phyloP scores from a whole-genome alignment of 2,329 filamentous ascomycete species.

The Ustulina deusta region DNA sequence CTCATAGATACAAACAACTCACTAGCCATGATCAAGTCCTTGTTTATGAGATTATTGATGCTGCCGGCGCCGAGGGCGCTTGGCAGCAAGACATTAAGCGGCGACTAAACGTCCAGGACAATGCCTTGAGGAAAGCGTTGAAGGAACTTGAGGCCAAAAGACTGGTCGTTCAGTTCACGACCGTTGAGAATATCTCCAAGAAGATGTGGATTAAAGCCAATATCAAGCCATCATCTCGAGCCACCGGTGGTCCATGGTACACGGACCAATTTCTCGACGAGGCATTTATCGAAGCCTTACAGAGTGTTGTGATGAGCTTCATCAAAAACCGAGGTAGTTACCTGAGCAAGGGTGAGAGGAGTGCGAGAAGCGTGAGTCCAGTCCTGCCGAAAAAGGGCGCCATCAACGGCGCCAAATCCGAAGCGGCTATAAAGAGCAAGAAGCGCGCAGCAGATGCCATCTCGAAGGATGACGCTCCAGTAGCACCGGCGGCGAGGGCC shows the following conservation, averaged over 20 bases:
- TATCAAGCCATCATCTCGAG: conserved; percentile 86
- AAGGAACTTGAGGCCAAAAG: conserved; percentile 86
- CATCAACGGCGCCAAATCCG: conserved; percentile 61
- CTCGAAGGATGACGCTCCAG: conserved; percentile 52
- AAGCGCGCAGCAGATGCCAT: conserved; percentile 66
- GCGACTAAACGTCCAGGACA: conserved; percentile 85
- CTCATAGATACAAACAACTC: conserved; percentile 67
- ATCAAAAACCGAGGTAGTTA: conserved; percentile 52
- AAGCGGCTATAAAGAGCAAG: conserved; percentile 56
- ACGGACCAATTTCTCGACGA: conserved; percentile 91
- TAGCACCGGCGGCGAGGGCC: conserved; percentile 48
- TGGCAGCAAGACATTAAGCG: conserved; percentile 90
- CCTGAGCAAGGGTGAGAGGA: conserved; percentile 51
- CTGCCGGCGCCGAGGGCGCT: conserved; percentile 84
- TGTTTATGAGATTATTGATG: conserved; percentile 90
- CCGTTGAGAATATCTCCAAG: conserved; percentile 87
- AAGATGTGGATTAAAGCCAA: conserved; percentile 96
- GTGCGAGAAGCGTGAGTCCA: conserved; percentile 52
- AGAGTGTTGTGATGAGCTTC: conserved; percentile 56
- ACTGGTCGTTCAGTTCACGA: conserved; percentile 90
- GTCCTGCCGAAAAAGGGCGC: conserved; percentile 68
- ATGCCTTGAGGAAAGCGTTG: conserved; percentile 81
- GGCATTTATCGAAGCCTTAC: conserved; percentile 84
- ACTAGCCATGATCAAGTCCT: conserved; percentile 80
- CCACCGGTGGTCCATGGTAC: conserved; percentile 95